A percentile compares a stretch with the other conserved stretches of the same genome.
phyloP scores from a whole-genome alignment of 805 yeast species.

The Metschnikowia koreensis region DNA sequence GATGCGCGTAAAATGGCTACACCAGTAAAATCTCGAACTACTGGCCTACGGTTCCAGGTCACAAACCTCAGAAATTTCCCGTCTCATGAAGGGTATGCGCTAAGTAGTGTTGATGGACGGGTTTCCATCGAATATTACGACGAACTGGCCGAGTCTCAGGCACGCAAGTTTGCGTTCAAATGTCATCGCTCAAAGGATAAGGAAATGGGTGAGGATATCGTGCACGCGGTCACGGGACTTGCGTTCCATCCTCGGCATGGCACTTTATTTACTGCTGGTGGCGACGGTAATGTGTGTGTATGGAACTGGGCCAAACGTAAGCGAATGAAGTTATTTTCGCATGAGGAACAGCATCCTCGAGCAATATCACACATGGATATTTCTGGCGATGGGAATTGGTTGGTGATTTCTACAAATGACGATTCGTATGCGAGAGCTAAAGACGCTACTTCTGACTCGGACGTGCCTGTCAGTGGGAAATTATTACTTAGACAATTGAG shows the following conservation, averaged over 20 bases:
- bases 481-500: slow-evolving; percentile 8
- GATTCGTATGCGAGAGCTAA: slow-evolving; percentile 9
- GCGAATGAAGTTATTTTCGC: slow-evolving; percentile 37
- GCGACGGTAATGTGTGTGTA: slow-evolving; percentile 48
- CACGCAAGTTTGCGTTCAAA: slow-evolving; percentile 66
- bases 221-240: slow-evolving; percentile 51
- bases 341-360: slow-evolving; percentile 2
- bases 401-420: slow-evolving; percentile 16
- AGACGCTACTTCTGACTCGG: neutral
- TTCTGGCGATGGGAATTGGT: slow-evolving; percentile 10
- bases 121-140: slow-evolving; percentile 71
- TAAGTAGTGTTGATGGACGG: slow-evolving; percentile 78
- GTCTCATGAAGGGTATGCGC: slow-evolving; percentile 54
- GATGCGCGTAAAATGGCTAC: slow-evolving; percentile 47
- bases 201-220: slow-evolving; percentile 44
- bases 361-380: slow-evolving; percentile 18
- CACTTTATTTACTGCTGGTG: slow-evolving; percentile 51
- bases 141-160: slow-evolving; percentile 41
- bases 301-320: slow-evolving; percentile 50
- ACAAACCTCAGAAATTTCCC: slow-evolving; percentile 56
- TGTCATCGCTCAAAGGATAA: slow-evolving; percentile 59
- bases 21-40: slow-evolving; percentile 54
- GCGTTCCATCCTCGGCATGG: slow-evolving; percentile 38
- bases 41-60: slow-evolving; percentile 67
- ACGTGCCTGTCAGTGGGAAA: neutral